Conservation (phyloP, 2,329 filamentous ascomycete genomes). For the Pezicula radicicola region DNA sequence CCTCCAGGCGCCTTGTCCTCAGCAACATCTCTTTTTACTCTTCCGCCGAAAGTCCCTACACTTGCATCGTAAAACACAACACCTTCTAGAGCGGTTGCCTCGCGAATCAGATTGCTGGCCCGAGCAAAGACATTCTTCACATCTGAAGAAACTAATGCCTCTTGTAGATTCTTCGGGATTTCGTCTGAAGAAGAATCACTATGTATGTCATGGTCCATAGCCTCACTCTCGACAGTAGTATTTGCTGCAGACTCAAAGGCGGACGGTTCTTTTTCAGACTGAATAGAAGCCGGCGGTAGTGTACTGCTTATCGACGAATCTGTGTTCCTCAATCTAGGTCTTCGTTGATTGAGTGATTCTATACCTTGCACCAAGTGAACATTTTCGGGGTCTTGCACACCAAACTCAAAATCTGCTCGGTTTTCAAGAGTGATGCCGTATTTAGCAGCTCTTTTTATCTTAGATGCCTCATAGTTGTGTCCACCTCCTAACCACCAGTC, state of each 20-base stretch:
- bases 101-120: slow-evolving; percentile 28
- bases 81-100: slow-evolving; percentile 27
- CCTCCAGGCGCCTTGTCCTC: slow-evolving; percentile 21
- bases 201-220: slow-evolving; percentile 21
- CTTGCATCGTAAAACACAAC: slow-evolving; percentile 27
- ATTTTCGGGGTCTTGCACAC: slow-evolving; percentile 23
- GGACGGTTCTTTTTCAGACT: slow-evolving; percentile 15
- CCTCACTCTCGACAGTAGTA: slow-evolving; percentile 9
- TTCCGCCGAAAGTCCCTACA: slow-evolving; percentile 24
- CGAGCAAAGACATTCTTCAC: slow-evolving; percentile 22
- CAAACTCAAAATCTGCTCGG: slow-evolving; percentile 25
- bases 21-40: slow-evolving; percentile 16
- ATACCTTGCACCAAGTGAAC: slow-evolving; percentile 18
- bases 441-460: slow-evolving; percentile 8
- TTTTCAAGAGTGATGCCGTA: slow-evolving; percentile 11
- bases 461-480: slow-evolving; percentile 15
- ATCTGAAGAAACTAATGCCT: slow-evolving; percentile 22
- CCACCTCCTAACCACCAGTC: slow-evolving; percentile 26
- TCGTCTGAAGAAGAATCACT: slow-evolving; percentile 7
- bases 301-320: slow-evolving; percentile 6
- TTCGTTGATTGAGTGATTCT: slow-evolving; percentile 4
- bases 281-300: slow-evolving; percentile 11
- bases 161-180: slow-evolving; percentile 19
- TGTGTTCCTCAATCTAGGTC: background rate
- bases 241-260: slow-evolving; percentile 17